Evolutionary conservation across 1,284 basidiomycete genomes (phyloP).

Genomic region (Cryptococcus depauperatus): DNA sequence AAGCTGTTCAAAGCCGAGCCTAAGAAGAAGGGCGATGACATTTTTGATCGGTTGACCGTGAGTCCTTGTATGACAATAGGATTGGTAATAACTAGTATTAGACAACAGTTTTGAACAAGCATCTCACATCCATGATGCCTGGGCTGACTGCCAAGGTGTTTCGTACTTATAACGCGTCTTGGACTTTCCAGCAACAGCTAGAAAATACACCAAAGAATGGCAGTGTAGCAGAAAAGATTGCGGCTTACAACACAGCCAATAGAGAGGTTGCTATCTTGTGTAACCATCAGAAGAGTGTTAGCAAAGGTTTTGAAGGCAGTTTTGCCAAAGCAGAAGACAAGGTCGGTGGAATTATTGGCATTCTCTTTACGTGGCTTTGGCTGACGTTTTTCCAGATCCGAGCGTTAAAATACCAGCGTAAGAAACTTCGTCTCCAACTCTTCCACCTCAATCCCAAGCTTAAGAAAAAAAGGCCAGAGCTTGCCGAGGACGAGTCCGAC

Average conservation of each 20-base stretch:
- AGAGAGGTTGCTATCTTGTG: slow-evolving; percentile 90
- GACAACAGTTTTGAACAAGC: slow-evolving; percentile 80
- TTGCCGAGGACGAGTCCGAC: slow-evolving; percentile 77
- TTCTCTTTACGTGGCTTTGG: not conserved
- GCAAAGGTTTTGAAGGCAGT: slow-evolving; percentile 80
- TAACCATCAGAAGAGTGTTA: slow-evolving; percentile 91
- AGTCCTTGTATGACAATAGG: slow-evolving; percentile 30
- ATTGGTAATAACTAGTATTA: slow-evolving; percentile 39
- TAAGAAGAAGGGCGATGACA: slow-evolving; percentile 76
- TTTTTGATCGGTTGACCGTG: slow-evolving; percentile 90
- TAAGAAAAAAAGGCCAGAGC: slow-evolving; percentile 69
- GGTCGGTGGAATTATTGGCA: slow-evolving; percentile 47
- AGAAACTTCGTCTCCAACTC: slow-evolving; percentile 76
- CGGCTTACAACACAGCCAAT: slow-evolving; percentile 92
- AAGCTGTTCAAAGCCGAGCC: slow-evolving; percentile 80
- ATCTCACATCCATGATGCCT: slow-evolving; percentile 84
- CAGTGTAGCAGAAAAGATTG: slow-evolving; percentile 81
- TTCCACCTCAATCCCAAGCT: slow-evolving; percentile 66
- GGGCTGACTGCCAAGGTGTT: slow-evolving; percentile 96
- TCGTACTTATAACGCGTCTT: slow-evolving; percentile 96
- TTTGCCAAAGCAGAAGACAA: slow-evolving; percentile 88
- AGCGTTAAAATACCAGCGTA: slow-evolving; percentile 83
- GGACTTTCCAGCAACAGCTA: slow-evolving; percentile 75
- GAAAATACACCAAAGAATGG: slow-evolving; percentile 65
- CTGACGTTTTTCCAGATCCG: slow-evolving; percentile 43